A percentile compares a stretch with the other conserved stretches of the same genome.
Conservation (phyloP, 129 eudicot species). For the Flaveria linearis region DNA sequence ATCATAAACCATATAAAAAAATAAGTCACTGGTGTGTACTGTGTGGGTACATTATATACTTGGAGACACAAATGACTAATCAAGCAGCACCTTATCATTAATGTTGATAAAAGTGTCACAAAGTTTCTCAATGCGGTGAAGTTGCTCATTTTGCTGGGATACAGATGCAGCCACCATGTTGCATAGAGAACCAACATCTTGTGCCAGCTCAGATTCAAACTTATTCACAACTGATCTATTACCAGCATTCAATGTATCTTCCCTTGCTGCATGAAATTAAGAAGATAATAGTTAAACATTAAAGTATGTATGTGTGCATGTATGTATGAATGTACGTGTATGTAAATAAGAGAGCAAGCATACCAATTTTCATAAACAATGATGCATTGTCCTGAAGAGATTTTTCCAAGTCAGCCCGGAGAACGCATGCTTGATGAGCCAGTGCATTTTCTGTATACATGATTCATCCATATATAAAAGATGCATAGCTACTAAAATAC, state of each 20-base stretch:
- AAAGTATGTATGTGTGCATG: not conserved
- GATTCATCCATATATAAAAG: constrained; percentile 12
- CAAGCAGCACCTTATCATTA: constrained; percentile 59
- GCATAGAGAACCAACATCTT: constrained; percentile 66
- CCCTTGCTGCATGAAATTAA: constrained; percentile 57
- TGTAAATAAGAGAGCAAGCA: constrained; percentile 2
- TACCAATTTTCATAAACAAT: constrained; percentile 77
- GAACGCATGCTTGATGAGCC: constrained; percentile 85
- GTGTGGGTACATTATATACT: not conserved
- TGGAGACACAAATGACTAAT: not conserved
- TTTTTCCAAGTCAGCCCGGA: constrained; percentile 89
- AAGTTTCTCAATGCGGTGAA: constrained; percentile 62
- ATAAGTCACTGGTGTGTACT: not conserved
- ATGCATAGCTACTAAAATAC: not conserved
- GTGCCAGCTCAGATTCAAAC: constrained; percentile 65
- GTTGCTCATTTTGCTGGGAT: constrained; percentile 69
- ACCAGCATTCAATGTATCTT: constrained; percentile 72
- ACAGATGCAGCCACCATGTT: constrained; percentile 70
- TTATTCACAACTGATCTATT: constrained; percentile 79
- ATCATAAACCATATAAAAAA: constrained; percentile 9
- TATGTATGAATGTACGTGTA: not conserved
- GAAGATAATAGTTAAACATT: not conserved
- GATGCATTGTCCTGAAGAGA: constrained; percentile 83
- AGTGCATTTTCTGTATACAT: constrained; percentile 72
- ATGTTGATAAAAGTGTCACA: constrained; percentile 61